Base-by-base conservation (phyloP, 805 yeast genomes). In the Torulaspora maleeae region DNA sequence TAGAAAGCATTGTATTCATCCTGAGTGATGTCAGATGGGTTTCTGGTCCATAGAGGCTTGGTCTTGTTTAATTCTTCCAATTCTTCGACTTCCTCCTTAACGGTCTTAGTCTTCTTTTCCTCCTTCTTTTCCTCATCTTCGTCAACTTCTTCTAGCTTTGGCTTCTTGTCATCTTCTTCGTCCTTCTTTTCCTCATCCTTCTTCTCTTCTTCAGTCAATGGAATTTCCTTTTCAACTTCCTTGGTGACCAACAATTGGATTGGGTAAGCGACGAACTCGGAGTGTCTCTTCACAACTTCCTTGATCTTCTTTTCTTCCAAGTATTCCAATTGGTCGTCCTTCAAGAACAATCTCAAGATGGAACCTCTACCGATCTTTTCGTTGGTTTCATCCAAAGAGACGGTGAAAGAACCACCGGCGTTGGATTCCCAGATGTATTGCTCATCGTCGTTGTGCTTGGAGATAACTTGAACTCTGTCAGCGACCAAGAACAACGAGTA, bases 381-480 rank as follows among this genome's bases (percentile, higher is more conserved):
- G 71, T 86, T 84, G 55, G 76, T 70, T 68, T 83, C 91, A 67
- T 93, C 99, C 62, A 86, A 77, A 52, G 97, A 80, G 65, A 93
- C 87, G 63, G 96, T 88, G 80, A 93, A 93, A 77, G 93, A 91
- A 70, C 99, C 99, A 73, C 99, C 99, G 56, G 99, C 99, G 65
- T 93, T 90, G 41, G 99, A 93, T 78, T 93, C 99, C 99, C 99
- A 93, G 64, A 93, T 77, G 83, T 93, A 93, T 78, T 93, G 99
- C 72, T 93, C 98, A 70, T 93, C 99, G 66, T 93, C 99, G 69
- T 93, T 93, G 81, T 89, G 84, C 80, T 93, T 93, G 51, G 99
- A 87, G 70, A 93, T 87, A 62, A 93, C 99, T 77, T 93, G 96
- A 55, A 93, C 99, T 62, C 81, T 87, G 77, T 93, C 99, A 63